Base-by-base conservation (phyloP, 2,329 filamentous ascomycete species). In the Leptosphaerulina australis region DNA sequence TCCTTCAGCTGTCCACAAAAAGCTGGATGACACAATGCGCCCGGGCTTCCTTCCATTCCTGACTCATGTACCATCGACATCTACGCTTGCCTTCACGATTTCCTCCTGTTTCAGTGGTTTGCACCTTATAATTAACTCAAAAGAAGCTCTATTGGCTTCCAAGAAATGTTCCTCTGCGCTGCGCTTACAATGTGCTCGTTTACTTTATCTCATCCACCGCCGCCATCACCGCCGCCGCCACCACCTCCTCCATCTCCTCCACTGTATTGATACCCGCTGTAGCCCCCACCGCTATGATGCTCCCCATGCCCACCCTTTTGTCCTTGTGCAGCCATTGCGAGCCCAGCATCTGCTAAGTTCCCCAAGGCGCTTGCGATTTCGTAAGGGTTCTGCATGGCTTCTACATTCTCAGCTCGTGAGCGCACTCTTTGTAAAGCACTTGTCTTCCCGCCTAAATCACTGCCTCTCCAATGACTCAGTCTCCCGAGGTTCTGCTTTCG, bases 381-480 rank as follows among this genome's bases (percentile, higher is more conserved):
- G 12, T 24, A 51, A 3, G 30, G 37, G 3, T 33, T 36, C 18
- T 41, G 41, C 48, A 50, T 41, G 6, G 25, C 38, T 24, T 52
- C 56, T 36, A 18, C 43, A 8, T 31, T 45, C 38, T 62, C 61
- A 2, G 57, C 36, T 33, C 53, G 31, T 8, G 55, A 54, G 1
- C 47, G 56, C 35, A 55, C 47, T 34, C 34, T 56, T 34, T 41
- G 41, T 34, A 39, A 43, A 9, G 35, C 26, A 11, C 31, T 24
- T 3, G 37, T 45, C 43, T 57, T 57, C 17, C 38, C 40, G 28
- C 52, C 54, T 18, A 56, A 53, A 52, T 68, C 65, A 11, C 40
- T 58, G 20, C 51, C 53, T 50, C 38, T 52, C 66, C 67, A 70
- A 53, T 69, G 62, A 15, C 61, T 61, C 17, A 59, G 47, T 11